These are phyloP conservation scores for Hanseniaspora vineae DNA, from an alignment of 805 yeast species.

Conservation along the genomic window DNA sequence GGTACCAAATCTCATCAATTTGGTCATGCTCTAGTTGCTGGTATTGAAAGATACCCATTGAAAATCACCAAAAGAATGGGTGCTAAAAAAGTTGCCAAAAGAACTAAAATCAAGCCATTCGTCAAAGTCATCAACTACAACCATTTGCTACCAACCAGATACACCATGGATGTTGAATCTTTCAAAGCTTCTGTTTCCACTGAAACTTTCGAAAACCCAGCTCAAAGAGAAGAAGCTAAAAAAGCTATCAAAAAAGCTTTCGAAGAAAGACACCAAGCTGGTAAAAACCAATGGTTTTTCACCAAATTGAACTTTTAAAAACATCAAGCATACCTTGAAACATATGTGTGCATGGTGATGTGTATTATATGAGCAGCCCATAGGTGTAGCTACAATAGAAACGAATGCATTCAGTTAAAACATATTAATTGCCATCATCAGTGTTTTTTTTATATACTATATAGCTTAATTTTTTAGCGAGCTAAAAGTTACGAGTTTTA, in stretches of 20 bases:
- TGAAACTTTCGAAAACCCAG: constrained; percentile 93
- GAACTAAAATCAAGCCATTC: constrained; percentile 97
- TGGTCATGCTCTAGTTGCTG: constrained; percentile 99
- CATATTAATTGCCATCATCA: too few relatives aligned
- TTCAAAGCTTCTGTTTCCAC: constrained; percentile 84
- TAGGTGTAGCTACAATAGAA: too few relatives aligned
- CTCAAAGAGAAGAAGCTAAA: constrained; percentile 98
- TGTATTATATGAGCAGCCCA: too few relatives aligned
- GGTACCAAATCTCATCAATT: constrained; percentile 98
- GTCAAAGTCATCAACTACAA: constrained; percentile 98
- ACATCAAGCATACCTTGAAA: constrained; percentile 3
- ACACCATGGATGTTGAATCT: constrained; percentile 92
- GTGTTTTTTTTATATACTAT: too few relatives aligned
- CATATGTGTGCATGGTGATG: too few relatives aligned
- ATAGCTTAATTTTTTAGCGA: too few relatives aligned
- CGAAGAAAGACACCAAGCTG: constrained; percentile 98
- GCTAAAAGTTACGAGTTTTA: too few relatives aligned
- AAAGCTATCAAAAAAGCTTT: constrained; percentile 97
- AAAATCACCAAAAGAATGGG: constrained; percentile 92
- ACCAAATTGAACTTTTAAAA: constrained; percentile 77
- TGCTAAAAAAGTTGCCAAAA: constrained; percentile 92
- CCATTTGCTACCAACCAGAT: constrained; percentile 99
- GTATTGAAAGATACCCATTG: constrained; percentile 96
- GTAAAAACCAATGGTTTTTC: constrained; percentile 99
- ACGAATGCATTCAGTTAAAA: too few relatives aligned